A percentile compares a stretch with the other conserved stretches of the same genome.
These are phyloP conservation scores for Corylus heterophylla DNA, from an alignment of 306 rosid species.

Conservation along the genomic window DNA sequence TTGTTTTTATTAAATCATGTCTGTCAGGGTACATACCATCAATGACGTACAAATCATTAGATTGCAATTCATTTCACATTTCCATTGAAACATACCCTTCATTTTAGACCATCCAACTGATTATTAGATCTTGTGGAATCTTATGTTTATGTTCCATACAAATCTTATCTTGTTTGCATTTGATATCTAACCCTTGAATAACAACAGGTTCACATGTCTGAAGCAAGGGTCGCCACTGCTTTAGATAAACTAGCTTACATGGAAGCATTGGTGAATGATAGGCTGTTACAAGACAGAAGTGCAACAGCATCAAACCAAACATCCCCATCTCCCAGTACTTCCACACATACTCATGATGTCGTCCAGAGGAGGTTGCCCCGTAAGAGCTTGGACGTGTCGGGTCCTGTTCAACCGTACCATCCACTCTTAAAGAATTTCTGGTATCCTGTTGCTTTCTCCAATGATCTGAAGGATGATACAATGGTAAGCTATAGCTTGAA, in stretches of 20 bases:
- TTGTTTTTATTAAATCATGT: neutral
- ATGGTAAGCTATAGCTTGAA: constrained; percentile 57
- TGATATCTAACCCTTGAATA: constrained; percentile 30
- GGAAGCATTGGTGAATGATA: constrained; percentile 94
- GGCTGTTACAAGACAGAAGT: constrained; percentile 60
- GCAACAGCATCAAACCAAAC: constrained; percentile 47
- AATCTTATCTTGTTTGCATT: neutral
- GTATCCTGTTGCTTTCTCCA: constrained; percentile 92
- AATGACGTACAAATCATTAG: neutral
- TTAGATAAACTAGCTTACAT: constrained; percentile 95
- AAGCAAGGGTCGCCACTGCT: constrained; percentile 89
- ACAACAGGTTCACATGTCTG: constrained; percentile 92
- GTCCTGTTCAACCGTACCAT: constrained; percentile 87
- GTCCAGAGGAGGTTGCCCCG: constrained; percentile 37
- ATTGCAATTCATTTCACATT: neutral
- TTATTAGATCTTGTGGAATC: neutral
- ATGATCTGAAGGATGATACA: constrained; percentile 72
- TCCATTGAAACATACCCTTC: neutral
- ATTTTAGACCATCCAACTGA: constrained; percentile 1
- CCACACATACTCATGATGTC: constrained; percentile 37
- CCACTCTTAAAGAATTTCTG: constrained; percentile 91
- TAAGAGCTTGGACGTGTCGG: constrained; percentile 80
- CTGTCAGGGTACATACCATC: neutral
- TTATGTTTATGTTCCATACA: neutral
- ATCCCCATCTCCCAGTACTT: constrained; percentile 59